These are phyloP conservation scores for Ogataea paraovalis DNA, from an alignment of 805 yeast genomes.

Conservation along the genomic window DNA sequence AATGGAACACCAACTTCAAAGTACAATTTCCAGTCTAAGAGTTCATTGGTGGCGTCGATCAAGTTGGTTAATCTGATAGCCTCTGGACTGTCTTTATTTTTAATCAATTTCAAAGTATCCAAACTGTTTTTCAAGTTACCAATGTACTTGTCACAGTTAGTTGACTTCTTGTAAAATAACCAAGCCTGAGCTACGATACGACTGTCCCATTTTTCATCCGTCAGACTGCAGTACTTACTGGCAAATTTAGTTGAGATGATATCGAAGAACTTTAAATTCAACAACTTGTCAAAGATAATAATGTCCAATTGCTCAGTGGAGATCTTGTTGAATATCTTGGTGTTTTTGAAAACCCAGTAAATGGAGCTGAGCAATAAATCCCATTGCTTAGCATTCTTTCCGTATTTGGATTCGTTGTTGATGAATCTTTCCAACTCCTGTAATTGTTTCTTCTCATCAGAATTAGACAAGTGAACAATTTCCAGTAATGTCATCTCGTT, in stretches of 20 bases:
- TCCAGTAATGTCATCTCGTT: slow-evolving; percentile 26
- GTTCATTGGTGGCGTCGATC: slow-evolving; percentile 18
- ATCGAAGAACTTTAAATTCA: slow-evolving; percentile 19
- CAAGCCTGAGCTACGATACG: slow-evolving; percentile 20
- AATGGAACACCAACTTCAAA: slow-evolving; percentile 29
- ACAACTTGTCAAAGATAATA: slow-evolving; percentile 19
- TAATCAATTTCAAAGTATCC: slow-evolving; percentile 19
- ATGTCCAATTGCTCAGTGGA: slow-evolving; percentile 17
- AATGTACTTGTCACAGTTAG: slow-evolving; percentile 25
- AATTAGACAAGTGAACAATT: slow-evolving; percentile 18
- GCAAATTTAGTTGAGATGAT: slow-evolving; percentile 15
- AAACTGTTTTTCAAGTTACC: slow-evolving; percentile 25
- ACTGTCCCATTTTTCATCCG: slow-evolving; percentile 7
- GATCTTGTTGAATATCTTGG: slow-evolving; percentile 25
- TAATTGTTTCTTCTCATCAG: slow-evolving; percentile 17
- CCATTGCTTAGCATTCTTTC: slow-evolving; percentile 22
- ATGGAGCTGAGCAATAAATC: slow-evolving; percentile 23
- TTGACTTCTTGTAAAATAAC: slow-evolving; percentile 26
- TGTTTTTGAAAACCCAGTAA: slow-evolving; percentile 25
- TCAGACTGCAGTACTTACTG: slow-evolving; percentile 17
- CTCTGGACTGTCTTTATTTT: background rate
- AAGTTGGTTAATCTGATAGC: slow-evolving; percentile 11
- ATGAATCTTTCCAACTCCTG: slow-evolving; percentile 25
- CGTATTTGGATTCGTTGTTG: slow-evolving; percentile 20
- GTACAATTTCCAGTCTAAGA: slow-evolving; percentile 28